phyloP scores from a whole-genome alignment of 1,139 yeast genomes.

The Kurtzmaniella quercitrusa region DNA sequence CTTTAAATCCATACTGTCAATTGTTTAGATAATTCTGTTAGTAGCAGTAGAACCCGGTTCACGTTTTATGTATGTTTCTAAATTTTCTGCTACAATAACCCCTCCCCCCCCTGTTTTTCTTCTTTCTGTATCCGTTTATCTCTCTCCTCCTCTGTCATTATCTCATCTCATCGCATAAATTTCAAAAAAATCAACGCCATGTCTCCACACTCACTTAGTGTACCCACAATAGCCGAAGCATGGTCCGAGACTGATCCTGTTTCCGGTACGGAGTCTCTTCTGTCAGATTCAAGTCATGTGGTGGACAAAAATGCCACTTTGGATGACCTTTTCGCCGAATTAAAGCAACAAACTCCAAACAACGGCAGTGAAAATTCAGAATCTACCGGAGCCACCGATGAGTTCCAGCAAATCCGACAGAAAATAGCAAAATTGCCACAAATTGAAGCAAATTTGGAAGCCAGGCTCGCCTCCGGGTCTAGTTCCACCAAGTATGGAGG shows the following conservation, averaged over 20 bases:
- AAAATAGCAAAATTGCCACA: slow-evolving; percentile 33
- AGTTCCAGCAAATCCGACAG: slow-evolving; percentile 25
- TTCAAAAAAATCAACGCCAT: slow-evolving; percentile 1
- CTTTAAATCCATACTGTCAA: no score
- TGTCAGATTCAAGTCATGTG: not conserved
- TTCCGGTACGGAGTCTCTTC: slow-evolving; percentile 13
- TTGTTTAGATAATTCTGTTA: no score
- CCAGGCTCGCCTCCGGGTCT: slow-evolving; percentile 13
- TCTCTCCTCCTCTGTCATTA: not conserved
- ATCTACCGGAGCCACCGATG: slow-evolving; percentile 13
- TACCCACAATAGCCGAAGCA: slow-evolving; percentile 9
- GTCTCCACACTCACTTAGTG: slow-evolving; percentile 8
- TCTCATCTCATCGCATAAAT: not conserved
- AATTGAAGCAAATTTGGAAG: slow-evolving; percentile 27
- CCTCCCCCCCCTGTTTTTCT: no score
- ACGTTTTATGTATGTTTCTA: no score
- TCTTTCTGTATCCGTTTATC: not conserved
- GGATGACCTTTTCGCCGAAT: slow-evolving; percentile 6
- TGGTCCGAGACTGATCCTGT: slow-evolving; percentile 12
- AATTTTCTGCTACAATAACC: no score
- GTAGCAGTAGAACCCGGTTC: no score
- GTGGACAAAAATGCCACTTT: slow-evolving; percentile 1
- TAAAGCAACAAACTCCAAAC: slow-evolving; percentile 4
- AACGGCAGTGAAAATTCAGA: no score
- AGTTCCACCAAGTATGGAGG: slow-evolving; percentile 5